Base-by-base conservation (phyloP, 805 yeast species). In the Candida gorgasii region DNA sequence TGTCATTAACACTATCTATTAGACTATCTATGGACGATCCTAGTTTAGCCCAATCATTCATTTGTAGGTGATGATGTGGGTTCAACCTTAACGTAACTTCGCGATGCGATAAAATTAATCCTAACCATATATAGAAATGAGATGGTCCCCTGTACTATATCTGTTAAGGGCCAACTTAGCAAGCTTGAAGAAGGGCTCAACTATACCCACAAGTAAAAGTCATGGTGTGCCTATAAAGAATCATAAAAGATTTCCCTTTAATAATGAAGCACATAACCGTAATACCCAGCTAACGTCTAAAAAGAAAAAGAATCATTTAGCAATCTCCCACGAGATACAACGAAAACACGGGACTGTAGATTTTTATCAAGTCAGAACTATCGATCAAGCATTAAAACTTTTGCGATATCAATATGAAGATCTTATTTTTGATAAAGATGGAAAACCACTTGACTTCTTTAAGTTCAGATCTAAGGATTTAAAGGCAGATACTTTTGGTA, bases 21-120 rank as follows among this genome's bases (percentile, higher is more conserved):
- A 69, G 57, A 1, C 75, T 71, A 35, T 77, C 73, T 28, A 86
- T 70, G 2, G 61, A 50, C 44, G 69, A 68, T 46, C 69, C 74
- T 31, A 80, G 60, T 17, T 59, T 55, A 23, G 72, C 78, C 95
- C 95, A 87, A 13, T 24, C 36, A 13, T 29, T 32, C 23, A 22
- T 35, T 24, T 24, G 28, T 24, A 5, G 7, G n/a, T n/a, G n/a
- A n/a, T n/a, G n/a, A n/a, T n/a, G n/a, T n/a, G n/a, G n/a, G n/a
- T n/a, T n/a, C n/a, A n/a, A n/a, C n/a, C n/a, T n/a, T n/a, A n/a
- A n/a, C n/a, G n/a, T n/a, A n/a, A 26, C 18, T 30, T 31, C 35
- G 35, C 35, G 35, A 31, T 31, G 35, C 17, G 35, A 18, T 8
- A 13, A 11, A 12, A 31, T n/a, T n/a, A n/a, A n/a, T n/a, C n/a